phyloP scores from a whole-genome alignment of 164 flowering plant species.

The Kingdonia uniflora region DNA sequence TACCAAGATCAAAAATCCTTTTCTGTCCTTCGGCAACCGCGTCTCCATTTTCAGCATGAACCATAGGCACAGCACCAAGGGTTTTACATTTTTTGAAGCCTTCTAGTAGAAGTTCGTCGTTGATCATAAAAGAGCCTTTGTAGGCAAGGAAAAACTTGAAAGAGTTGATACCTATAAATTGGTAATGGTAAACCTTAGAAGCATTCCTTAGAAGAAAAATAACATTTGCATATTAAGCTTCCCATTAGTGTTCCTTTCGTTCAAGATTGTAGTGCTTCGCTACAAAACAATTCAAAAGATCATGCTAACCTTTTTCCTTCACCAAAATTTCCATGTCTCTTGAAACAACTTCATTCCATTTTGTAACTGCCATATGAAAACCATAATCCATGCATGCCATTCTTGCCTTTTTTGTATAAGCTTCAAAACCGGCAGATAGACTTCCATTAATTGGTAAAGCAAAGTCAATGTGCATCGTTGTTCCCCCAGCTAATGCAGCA shows the following conservation, averaged over 20 bases:
- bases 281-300: too few species aligned
- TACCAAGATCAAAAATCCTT: slow-evolving; percentile 87
- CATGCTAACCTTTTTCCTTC: slow-evolving; percentile 66
- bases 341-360: slow-evolving; percentile 81
- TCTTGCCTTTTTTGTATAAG: slow-evolving; percentile 58
- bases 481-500: slow-evolving; percentile 98
- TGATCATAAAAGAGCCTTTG: slow-evolving; percentile 71
- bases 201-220: not conserved
- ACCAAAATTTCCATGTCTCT: slow-evolving; percentile 93
- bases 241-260: too few species aligned
- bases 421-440: slow-evolving; percentile 56
- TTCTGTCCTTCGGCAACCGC: slow-evolving; percentile 87
- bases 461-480: slow-evolving; percentile 97
- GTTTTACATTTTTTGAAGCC: slow-evolving; percentile 87
- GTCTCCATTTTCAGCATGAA: slow-evolving; percentile 99
- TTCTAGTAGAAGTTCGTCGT: slow-evolving; percentile 69
- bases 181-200: slow-evolving; percentile 2
- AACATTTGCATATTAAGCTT: not conserved
- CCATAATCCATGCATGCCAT: slow-evolving; percentile 92
- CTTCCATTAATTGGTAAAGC: slow-evolving; percentile 84
- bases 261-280: too few species aligned
- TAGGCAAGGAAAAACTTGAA: slow-evolving; percentile 94
- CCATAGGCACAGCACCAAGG: slow-evolving; percentile 97
- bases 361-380: slow-evolving; percentile 91
- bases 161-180: slow-evolving; percentile 70